These are phyloP conservation scores for Candida berthetii DNA, from an alignment of 805 yeast species.

Conservation along the genomic window DNA sequence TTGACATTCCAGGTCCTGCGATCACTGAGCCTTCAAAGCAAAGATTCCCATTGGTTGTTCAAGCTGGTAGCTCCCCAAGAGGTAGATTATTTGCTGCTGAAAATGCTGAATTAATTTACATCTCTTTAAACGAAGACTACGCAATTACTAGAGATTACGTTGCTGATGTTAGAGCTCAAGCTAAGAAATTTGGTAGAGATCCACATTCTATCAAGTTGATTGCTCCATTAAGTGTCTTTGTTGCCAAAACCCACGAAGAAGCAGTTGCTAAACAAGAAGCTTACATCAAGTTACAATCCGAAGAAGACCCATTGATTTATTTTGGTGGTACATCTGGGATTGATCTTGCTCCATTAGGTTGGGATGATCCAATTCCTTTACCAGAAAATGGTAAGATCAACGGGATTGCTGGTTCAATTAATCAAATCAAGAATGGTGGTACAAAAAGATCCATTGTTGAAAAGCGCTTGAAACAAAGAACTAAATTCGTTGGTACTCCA, in stretches of 20 bases:
- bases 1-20: slow-evolving; percentile 34
- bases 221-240: slow-evolving; percentile 25
- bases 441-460: slow-evolving; percentile 22
- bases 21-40: slow-evolving; percentile 38
- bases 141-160: slow-evolving; percentile 17
- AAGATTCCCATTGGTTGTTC: slow-evolving; percentile 35
- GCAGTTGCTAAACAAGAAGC: slow-evolving; percentile 28
- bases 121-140: slow-evolving; percentile 25
- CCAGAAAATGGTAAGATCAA: slow-evolving; percentile 23
- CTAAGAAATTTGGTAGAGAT: slow-evolving; percentile 26
- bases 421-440: slow-evolving; percentile 3
- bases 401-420: slow-evolving; percentile 17
- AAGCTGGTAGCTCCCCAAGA: slow-evolving; percentile 35
- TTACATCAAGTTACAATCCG: slow-evolving; percentile 19
- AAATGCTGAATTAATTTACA: slow-evolving; percentile 33
- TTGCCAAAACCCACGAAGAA: slow-evolving; percentile 30
- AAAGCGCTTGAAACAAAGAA: slow-evolving; percentile 8
- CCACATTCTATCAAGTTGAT: slow-evolving; percentile 29
- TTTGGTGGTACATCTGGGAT: slow-evolving; percentile 34
- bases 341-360: slow-evolving; percentile 25
- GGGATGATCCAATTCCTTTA: slow-evolving; percentile 21
- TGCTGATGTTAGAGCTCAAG: slow-evolving; percentile 23
- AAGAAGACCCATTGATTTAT: slow-evolving; percentile 32
- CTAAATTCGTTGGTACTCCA: slow-evolving; percentile 22
- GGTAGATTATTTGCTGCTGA: slow-evolving; percentile 35